Evolutionary conservation across 1,284 basidiomycete genomes (phyloP).

Genomic region (Boletus semigastroideus): DNA sequence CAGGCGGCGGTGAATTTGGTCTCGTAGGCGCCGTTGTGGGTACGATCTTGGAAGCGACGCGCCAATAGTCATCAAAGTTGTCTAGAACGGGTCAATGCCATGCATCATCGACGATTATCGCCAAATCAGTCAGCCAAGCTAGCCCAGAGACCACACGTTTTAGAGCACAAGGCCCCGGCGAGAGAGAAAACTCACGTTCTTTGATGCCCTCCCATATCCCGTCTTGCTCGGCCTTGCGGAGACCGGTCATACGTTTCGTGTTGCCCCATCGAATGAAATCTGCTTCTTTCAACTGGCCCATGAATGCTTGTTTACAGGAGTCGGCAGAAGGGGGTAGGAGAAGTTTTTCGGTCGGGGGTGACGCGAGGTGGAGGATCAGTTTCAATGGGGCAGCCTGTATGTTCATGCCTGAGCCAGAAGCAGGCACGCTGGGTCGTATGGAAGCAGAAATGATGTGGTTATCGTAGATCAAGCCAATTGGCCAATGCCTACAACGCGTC

Average conservation of each 20-base stretch:
- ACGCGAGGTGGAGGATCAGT: conserved; percentile 80
- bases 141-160: conserved; percentile 10
- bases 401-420: conserved; percentile 36
- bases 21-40: conserved; percentile 58
- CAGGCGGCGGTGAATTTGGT: conserved; percentile 52
- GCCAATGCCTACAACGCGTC: conserved; percentile 83
- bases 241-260: conserved; percentile 86
- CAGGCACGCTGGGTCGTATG: conserved; percentile 46
- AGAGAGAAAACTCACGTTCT: conserved; percentile 60
- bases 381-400: conserved; percentile 58
- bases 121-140: conserved; percentile 26
- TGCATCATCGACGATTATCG: conserved; percentile 14
- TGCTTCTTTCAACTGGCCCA: conserved; percentile 93
- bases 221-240: conserved; percentile 88
- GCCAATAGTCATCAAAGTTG: conserved; percentile 94
- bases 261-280: conserved; percentile 95
- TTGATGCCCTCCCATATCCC: conserved; percentile 93
- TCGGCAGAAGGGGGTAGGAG: conserved; percentile 78
- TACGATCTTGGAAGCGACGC: conserved; percentile 85
- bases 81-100: conserved; percentile 46
- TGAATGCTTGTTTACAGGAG: conserved; percentile 85
- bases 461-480: conserved; percentile 89
- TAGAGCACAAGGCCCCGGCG: conserved; percentile 23
- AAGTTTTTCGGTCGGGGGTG: conserved; percentile 82
- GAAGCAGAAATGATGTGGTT: conserved; percentile 67